Conservation (phyloP, 2,329 filamentous ascomycete species). For the Colletotrichum cordylinicola region DNA sequence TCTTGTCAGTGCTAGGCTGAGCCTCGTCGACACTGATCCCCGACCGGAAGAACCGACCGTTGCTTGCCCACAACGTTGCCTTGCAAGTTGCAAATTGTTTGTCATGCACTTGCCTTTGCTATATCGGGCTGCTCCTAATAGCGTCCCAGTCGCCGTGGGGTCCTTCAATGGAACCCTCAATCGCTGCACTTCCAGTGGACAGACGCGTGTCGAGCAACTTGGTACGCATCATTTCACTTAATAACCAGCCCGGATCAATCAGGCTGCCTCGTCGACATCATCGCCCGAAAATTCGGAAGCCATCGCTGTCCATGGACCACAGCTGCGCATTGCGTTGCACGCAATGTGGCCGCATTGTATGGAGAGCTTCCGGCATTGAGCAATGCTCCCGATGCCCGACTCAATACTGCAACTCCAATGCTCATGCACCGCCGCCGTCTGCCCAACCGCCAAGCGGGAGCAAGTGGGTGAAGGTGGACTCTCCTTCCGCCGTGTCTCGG, state of each 20-base stretch:
- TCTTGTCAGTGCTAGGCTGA: not conserved
- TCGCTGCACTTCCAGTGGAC: not conserved
- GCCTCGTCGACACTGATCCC: not conserved
- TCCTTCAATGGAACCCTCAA: not conserved
- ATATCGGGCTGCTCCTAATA: not conserved
- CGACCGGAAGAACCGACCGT: not conserved
- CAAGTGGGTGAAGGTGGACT: not conserved
- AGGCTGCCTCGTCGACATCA: not conserved
- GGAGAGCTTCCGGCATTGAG: conserved; percentile 12
- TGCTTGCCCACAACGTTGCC: not conserved
- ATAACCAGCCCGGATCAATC: not conserved
- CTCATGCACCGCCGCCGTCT: conserved; percentile 6
- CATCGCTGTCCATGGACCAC: not conserved
- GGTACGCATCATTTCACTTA: conserved; percentile 12
- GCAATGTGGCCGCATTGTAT: conserved; percentile 12
- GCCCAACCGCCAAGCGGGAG: conserved; percentile 3
- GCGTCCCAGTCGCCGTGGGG: conserved; percentile 15
- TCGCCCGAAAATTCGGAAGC: not conserved
- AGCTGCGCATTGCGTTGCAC: conserved; percentile 2
- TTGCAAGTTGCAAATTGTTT: not conserved
- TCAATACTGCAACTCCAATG: conserved; percentile 11
- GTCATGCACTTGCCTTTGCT: not conserved
- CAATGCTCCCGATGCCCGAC: conserved; percentile 1
- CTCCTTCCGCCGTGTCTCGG: not conserved
- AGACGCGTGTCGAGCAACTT: not conserved